Conservation (phyloP, 1,139 yeast species). For the Suhomyces kunorum region DNA sequence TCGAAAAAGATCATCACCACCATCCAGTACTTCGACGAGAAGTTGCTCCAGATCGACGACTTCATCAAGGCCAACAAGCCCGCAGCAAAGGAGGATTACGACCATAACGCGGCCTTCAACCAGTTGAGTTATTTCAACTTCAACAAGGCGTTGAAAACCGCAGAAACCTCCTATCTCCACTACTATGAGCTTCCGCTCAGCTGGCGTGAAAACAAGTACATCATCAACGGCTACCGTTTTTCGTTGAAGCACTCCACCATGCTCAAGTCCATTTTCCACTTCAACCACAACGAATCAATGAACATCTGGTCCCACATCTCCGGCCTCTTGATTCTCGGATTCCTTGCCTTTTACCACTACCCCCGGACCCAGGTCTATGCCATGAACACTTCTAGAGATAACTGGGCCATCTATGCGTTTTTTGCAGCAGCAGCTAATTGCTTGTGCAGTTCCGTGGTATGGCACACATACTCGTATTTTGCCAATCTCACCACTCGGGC, state of each 20-base stretch:
- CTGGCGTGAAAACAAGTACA: constrained; percentile 91
- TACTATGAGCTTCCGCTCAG: constrained; percentile 87
- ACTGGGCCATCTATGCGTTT: constrained; percentile 60
- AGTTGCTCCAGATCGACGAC: constrained; percentile 52
- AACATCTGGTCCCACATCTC: constrained; percentile 91
- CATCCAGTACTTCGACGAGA: constrained; percentile 57
- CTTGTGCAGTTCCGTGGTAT: constrained; percentile 70
- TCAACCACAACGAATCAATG: constrained; percentile 80
- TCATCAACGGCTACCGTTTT: constrained; percentile 83
- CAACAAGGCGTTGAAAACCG: constrained; percentile 57
- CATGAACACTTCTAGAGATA: constrained; percentile 48
- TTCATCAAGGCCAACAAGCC: constrained; percentile 43
- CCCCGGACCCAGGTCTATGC: constrained; percentile 54
- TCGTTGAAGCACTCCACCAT: constrained; percentile 65
- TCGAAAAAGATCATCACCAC: constrained; percentile 52
- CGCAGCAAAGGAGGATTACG: constrained; percentile 30
- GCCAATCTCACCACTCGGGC: constrained; percentile 64
- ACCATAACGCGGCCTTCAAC: constrained; percentile 33
- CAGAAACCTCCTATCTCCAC: constrained; percentile 58
- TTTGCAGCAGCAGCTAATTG: constrained; percentile 75
- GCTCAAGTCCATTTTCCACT: constrained; percentile 54
- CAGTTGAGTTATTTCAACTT: constrained; percentile 56
- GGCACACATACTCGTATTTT: constrained; percentile 92
- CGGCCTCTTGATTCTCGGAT: constrained; percentile 63
- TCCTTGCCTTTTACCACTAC: constrained; percentile 58